phyloP scores from a whole-genome alignment of 2,329 filamentous ascomycete species.

The Cladosporium sp. region DNA sequence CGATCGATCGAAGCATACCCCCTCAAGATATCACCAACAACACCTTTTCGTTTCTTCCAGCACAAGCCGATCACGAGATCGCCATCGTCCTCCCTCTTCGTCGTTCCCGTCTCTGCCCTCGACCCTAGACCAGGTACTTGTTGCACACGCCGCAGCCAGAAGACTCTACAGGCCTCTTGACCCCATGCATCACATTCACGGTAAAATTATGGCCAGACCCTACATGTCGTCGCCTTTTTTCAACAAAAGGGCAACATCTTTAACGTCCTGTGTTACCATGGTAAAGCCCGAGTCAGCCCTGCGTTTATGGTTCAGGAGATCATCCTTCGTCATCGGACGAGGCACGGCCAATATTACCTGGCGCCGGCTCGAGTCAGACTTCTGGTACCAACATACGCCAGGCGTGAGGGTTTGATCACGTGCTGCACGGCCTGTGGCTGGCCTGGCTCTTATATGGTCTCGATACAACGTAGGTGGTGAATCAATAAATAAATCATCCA shows the following conservation, averaged over 20 bases:
- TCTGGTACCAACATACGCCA: no score
- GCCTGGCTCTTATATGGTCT: no score
- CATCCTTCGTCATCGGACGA: neutral
- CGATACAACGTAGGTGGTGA: no score
- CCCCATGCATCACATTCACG: no score
- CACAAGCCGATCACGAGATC: slow-evolving; percentile 10
- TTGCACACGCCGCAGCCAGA: no score
- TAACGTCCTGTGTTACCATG: neutral
- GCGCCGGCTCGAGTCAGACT: no score
- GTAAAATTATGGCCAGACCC: neutral
- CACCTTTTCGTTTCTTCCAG: neutral
- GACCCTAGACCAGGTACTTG: neutral
- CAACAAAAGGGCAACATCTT: slow-evolving; percentile 8
- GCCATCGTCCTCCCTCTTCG: neutral
- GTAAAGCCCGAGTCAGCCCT: neutral
- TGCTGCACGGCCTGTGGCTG: no score
- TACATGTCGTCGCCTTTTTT: neutral
- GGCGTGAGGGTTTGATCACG: no score
- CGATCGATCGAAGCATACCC: slow-evolving; percentile 5
- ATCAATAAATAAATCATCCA: no score
- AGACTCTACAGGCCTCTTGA: no score
- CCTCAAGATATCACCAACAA: neutral
- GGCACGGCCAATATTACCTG: neutral
- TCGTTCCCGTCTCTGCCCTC: neutral
- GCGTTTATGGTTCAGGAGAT: neutral